Percentiles rank a stretch among this genome's conserved stretches.
These are phyloP conservation scores for Lactarius deliciosus DNA, from an alignment of 768 basidiomycete species.

Conservation along the genomic window DNA sequence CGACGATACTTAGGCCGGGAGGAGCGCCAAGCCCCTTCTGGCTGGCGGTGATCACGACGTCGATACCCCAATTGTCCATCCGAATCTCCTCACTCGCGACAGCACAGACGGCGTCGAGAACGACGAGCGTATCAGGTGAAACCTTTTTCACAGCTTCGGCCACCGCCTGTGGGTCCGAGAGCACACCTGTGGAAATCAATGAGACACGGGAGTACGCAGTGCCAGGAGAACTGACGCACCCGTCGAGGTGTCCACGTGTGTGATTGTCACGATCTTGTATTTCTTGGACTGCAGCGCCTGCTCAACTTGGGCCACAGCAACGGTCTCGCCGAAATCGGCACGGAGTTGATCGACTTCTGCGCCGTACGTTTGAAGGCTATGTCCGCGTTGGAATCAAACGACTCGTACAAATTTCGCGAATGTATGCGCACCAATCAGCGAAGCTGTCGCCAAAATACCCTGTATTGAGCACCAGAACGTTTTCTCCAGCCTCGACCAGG, in stretches of 20 bases:
- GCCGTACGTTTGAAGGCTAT: constrained; percentile 82
- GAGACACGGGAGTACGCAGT: background rate
- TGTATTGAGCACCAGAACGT: constrained; percentile 79
- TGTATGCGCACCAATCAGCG: constrained; percentile 66
- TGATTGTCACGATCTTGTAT: constrained; percentile 89
- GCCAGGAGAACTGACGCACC: constrained; percentile 40
- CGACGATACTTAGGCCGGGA: constrained; percentile 86
- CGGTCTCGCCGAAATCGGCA: constrained; percentile 79
- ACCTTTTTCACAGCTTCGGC: constrained; percentile 67
- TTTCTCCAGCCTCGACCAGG: constrained; percentile 77
- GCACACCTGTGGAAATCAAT: constrained; percentile 54
- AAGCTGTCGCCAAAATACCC: constrained; percentile 97
- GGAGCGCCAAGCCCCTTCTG: constrained; percentile 95
- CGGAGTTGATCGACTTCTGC: constrained; percentile 82
- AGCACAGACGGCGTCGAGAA: constrained; percentile 93
- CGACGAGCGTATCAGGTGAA: constrained; percentile 84
- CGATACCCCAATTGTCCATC: constrained; percentile 92
- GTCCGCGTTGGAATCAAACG: background rate
- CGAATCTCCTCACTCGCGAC: constrained; percentile 94
- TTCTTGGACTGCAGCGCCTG: constrained; percentile 70
- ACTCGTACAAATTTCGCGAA: background rate
- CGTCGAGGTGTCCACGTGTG: constrained; percentile 93
- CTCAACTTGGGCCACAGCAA: constrained; percentile 59
- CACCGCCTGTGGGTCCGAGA: constrained; percentile 80
- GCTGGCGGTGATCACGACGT: constrained; percentile 81